These are phyloP conservation scores for Luzula sylvatica DNA, from an alignment of 176 grass and related monocot genomes.

Conservation along the genomic window DNA sequence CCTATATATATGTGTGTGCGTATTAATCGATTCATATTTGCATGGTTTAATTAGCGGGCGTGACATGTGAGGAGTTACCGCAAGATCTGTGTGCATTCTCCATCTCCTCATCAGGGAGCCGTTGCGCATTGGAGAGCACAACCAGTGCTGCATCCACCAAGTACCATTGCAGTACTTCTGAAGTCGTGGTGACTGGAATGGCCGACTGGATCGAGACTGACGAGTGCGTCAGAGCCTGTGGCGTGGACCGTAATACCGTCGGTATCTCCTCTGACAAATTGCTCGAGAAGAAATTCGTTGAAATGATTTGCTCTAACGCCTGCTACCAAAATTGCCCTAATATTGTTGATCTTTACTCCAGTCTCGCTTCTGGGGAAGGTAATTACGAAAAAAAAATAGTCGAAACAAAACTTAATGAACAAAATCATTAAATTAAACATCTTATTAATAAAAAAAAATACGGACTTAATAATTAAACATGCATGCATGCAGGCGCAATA, in stretches of 20 bases:
- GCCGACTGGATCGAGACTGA: conserved; percentile 45
- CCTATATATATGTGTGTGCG: not conserved
- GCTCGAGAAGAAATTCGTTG: conserved; percentile 19
- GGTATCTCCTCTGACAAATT: conserved; percentile 31
- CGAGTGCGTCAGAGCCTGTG: conserved; percentile 31
- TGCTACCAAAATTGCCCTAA: conserved; percentile 40
- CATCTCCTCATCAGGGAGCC: conserved; percentile 35
- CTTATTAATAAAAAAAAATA: conserved; percentile 5
- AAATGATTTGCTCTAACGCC: conserved; percentile 39
- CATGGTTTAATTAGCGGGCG: not conserved
- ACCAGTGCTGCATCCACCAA: not conserved
- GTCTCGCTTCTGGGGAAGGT: conserved; percentile 47
- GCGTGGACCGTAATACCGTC: conserved; percentile 30
- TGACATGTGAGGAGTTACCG: conserved; percentile 62
- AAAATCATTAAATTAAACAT: too few relatives aligned
- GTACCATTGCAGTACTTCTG: conserved; percentile 37
- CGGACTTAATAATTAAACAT: too few relatives aligned
- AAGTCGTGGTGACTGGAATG: conserved; percentile 14
- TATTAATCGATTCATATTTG: not conserved
- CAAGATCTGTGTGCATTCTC: conserved; percentile 54
- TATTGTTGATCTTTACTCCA: conserved; percentile 51
- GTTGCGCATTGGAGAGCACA: conserved; percentile 51
- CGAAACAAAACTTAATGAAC: too few relatives aligned
- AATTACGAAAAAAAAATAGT: too few relatives aligned
- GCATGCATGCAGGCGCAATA: not conserved